Conservation (phyloP, 2,329 filamentous ascomycete genomes). For the Pochonia chlamydosporia region DNA sequence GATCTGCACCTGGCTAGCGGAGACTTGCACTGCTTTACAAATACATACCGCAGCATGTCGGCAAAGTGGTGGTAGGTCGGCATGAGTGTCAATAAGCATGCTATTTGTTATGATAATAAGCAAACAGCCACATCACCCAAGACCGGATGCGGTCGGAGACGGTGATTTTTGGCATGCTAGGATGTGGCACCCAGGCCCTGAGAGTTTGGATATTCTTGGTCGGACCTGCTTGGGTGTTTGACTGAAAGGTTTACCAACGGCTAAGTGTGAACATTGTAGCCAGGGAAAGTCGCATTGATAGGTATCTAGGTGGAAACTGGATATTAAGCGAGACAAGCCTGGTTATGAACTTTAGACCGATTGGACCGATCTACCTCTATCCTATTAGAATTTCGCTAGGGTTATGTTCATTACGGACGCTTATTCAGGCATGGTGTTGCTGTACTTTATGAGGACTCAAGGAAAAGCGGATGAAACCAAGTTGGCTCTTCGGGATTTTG, state of each 20-base stretch:
- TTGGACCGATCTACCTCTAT: background rate
- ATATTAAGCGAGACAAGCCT: background rate
- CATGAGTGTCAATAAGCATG: no score
- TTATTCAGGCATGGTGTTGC: background rate
- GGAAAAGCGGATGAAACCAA: background rate
- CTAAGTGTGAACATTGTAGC: background rate
- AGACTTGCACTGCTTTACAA: conserved; percentile 21
- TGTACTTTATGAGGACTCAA: background rate
- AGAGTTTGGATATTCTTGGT: background rate
- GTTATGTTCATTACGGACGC: background rate
- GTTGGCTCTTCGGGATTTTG: background rate
- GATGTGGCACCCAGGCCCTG: background rate
- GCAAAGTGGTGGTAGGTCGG: no score
- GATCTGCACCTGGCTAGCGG: conserved; percentile 15
- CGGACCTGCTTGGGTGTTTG: background rate
- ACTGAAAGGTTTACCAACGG: background rate
- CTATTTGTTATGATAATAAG: no score
- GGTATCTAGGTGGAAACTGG: background rate
- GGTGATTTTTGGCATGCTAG: background rate
- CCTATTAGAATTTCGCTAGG: background rate
- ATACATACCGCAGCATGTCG: conserved; percentile 9
- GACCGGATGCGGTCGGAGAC: background rate
- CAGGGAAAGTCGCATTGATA: background rate
- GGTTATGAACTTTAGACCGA: background rate
- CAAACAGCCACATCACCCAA: no score